A percentile compares a stretch with the other conserved stretches of the same genome.
Evolutionary conservation across 2,329 filamentous ascomycete genomes (phyloP).

Genomic region (Xylaria sp.): DNA sequence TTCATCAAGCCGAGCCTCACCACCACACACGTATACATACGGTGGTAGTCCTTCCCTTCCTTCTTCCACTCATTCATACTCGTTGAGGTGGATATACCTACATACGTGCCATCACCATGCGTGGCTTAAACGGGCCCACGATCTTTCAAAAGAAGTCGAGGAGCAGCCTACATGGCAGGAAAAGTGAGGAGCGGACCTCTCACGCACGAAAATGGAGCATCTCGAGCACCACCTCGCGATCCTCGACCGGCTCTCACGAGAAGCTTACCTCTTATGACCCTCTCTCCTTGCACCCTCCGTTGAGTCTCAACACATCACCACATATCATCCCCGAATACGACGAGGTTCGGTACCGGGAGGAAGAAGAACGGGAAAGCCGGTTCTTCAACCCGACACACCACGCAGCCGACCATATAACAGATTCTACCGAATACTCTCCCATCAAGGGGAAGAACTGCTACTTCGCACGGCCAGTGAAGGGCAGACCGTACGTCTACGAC

Average conservation of each 20-base stretch:
- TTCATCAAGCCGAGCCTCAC: conserved; percentile 9
- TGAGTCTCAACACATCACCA: conserved; percentile 37
- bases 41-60: conserved; percentile 13
- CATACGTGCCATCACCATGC: conserved; percentile 18
- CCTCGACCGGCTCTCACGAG: conserved; percentile 27
- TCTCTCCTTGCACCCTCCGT: conserved; percentile 37
- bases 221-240: conserved; percentile 34
- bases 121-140: conserved; percentile 21
- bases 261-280: conserved; percentile 30
- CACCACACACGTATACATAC: conserved; percentile 12
- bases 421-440: conserved; percentile 32
- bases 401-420: conserved; percentile 28
- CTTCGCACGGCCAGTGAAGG: conserved; percentile 25
- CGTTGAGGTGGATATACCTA: too few relatives aligned
- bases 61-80: conserved; percentile 13
- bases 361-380: conserved; percentile 31
- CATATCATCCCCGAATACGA: conserved; percentile 33
- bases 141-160: conserved; percentile 37
- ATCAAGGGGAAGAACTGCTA: conserved; percentile 34
- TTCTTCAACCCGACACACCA: conserved; percentile 30
- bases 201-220: conserved; percentile 34
- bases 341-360: conserved; percentile 27
- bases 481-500: conserved; percentile 35
- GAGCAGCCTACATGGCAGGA: conserved; percentile 24
- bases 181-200: conserved; percentile 19